A percentile compares a stretch with the other conserved stretches of the same genome.
phyloP scores from a whole-genome alignment of 2,329 filamentous ascomycete genomes.

The Diplocarpon mali region DNA sequence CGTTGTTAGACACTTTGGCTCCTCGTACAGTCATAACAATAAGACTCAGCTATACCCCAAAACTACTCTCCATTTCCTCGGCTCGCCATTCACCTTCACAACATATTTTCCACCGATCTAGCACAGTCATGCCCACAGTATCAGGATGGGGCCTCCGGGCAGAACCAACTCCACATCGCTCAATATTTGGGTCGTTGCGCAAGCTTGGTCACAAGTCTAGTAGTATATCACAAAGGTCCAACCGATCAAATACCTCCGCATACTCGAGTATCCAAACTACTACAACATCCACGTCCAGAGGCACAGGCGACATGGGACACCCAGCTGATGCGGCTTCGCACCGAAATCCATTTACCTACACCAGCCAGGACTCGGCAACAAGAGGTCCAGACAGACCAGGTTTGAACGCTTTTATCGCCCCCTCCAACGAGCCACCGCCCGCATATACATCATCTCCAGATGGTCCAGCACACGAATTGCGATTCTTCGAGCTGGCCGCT shows the following conservation, averaged over 20 bases:
- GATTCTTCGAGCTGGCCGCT: conserved; percentile 8
- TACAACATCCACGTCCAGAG: conserved; percentile 2
- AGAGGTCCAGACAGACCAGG: conserved; percentile 22
- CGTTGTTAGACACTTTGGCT: too few relatives aligned
- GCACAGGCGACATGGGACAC: conserved; percentile 2
- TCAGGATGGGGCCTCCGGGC: conserved; percentile 7
- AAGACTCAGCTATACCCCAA: too few relatives aligned
- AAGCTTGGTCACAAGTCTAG: conserved; percentile 14
- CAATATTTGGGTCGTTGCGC: conserved; percentile 14
- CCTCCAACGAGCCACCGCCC: conserved; percentile 26
- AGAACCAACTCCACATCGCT: conserved; percentile 3
- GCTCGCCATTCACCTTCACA: neutral
- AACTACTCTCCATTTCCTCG: neutral
- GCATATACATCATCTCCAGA: conserved; percentile 18
- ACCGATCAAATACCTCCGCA: conserved; percentile 6
- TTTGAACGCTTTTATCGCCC: conserved; percentile 24
- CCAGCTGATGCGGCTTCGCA: neutral
- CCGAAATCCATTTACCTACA: conserved; percentile 9
- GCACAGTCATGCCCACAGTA: conserved; percentile 6
- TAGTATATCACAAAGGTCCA: conserved; percentile 3
- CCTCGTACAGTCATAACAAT: too few relatives aligned
- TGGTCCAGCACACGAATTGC: conserved; percentile 7
- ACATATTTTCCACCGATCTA: neutral
- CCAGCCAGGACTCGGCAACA: conserved; percentile 21
- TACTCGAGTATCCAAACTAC: conserved; percentile 1